Base-by-base conservation (phyloP, 169 alveolate species). In the Cryptosporidium tyzzeri region DNA sequence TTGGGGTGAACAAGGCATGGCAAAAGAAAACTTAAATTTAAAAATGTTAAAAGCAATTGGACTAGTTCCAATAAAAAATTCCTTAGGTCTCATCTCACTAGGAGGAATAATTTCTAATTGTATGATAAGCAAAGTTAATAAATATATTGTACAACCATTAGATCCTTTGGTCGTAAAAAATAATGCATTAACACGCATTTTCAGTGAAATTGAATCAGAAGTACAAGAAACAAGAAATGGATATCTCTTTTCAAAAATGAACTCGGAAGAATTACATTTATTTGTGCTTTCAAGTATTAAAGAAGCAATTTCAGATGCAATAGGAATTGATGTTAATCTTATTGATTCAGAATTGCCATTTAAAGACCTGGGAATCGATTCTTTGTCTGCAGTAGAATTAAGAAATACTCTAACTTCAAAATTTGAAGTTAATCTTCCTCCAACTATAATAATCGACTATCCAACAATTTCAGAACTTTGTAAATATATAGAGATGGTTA, bases 381-480 rank as follows among this genome's bases (percentile, higher is more conserved):
- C 96, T 67, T 71, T 94, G 31, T 93, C 95, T 26, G 96, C 96
- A 0, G 94, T 94, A 33, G 96, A 94, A 86, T 91, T 94, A 91
- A 92, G 96, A 35, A 93, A 94, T 86, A 86, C 93, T 48, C 85
- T 94, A 61, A 71, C 94, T 35, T 80, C 70, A 21, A 75, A 75
- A 65, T 84, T 92, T 21, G 93, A 86, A 18, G 50, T 92, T 37
- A 84, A 92, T 39, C 91, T 92, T 41, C 71, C 93, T 21, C 91
- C 93, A 35, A 92, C 94, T 23, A 67, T 91, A 6, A 65, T 86
- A n/a, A 84, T 92, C 21, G 94, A 92, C 65, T 92, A 92, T 35
- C 94, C 94, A n/a, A 92, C 93, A 26, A 70, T 92, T 21, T 21
- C 51, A 18, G 94, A 89, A 18, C 71, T 92, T 39, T 62, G 51